Percentiles rank a stretch among this genome's conserved stretches.
phyloP scores from a whole-genome alignment of 1,284 basidiomycete species.

The Coniophora puteana region DNA sequence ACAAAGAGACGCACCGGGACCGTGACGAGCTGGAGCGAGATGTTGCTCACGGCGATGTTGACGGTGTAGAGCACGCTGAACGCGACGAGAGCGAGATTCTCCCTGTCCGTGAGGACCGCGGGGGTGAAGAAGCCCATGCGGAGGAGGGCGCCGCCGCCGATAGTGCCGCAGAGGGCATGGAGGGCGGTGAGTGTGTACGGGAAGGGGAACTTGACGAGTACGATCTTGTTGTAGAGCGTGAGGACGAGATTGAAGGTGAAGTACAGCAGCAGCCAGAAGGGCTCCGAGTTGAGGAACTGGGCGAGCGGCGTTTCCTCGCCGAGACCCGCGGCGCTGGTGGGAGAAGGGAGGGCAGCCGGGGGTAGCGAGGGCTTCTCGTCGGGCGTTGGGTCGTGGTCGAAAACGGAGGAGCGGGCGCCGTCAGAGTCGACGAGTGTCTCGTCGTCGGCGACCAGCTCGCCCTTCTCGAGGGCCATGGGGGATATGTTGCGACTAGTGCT shows the following conservation, averaged over 20 bases:
- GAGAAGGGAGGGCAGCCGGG: conserved; percentile 9
- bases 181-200: conserved; percentile 88
- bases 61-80: conserved; percentile 89
- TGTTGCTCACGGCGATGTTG: conserved; percentile 91
- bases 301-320: neutral
- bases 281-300: conserved; percentile 30
- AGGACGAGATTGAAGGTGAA: conserved; percentile 87
- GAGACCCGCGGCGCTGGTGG: too few relatives aligned
- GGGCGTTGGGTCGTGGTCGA: conserved; percentile 1
- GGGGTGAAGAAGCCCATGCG: conserved; percentile 60
- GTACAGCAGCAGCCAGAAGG: conserved; percentile 75
- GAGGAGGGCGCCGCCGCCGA: conserved; percentile 74
- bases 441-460: too few relatives aligned
- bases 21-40: conserved; percentile 84
- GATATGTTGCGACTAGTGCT: neutral
- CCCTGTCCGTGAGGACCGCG: conserved; percentile 48
- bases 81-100: conserved; percentile 63
- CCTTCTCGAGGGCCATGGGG: neutral
- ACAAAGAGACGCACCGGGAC: conserved; percentile 66
- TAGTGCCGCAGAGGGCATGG: conserved; percentile 78
- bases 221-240: conserved; percentile 90
- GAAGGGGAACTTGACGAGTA: conserved; percentile 87
- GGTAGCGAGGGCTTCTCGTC: conserved; percentile 7
- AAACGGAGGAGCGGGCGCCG: conserved; percentile 3
- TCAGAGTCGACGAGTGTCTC: conserved; percentile 1